phyloP scores from a whole-genome alignment of 495 filamentous ascomycete species.

The Hypoxylon subgilvum region DNA sequence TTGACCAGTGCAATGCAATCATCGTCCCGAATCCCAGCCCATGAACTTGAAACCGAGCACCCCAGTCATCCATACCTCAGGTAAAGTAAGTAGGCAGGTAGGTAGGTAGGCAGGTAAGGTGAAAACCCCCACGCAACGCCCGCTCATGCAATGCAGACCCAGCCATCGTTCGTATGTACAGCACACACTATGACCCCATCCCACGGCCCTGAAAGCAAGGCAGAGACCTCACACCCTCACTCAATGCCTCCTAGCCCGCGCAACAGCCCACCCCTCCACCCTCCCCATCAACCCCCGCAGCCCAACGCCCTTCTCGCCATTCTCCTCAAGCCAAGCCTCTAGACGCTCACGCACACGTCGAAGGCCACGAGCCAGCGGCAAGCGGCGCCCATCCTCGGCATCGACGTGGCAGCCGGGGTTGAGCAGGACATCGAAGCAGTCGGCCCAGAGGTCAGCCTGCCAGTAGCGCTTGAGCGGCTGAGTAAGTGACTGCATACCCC shows the following conservation, averaged over 20 bases:
- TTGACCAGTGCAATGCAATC: too few species aligned
- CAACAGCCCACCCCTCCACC: constrained; percentile 67
- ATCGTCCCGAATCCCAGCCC: too few species aligned
- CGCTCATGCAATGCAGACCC: constrained; percentile 2
- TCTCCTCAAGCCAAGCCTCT: constrained; percentile 81
- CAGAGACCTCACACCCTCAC: too few species aligned
- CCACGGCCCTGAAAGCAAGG: too few species aligned
- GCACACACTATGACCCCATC: too few species aligned
- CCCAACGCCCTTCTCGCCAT: constrained; percentile 81
- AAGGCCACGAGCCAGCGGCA: constrained; percentile 75
- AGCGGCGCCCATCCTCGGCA: constrained; percentile 60
- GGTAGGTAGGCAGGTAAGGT: too few species aligned
- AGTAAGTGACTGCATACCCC: too few species aligned
- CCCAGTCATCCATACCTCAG: background rate
- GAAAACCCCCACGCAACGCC: constrained; percentile 14
- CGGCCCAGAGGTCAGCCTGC: constrained; percentile 88
- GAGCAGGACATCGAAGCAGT: constrained; percentile 82
- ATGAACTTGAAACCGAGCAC: too few species aligned
- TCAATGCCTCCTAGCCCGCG: constrained; percentile 40
- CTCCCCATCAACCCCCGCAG: constrained; percentile 73
- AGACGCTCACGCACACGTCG: constrained; percentile 71
- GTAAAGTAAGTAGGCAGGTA: too few species aligned
- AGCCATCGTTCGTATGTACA: too few species aligned
- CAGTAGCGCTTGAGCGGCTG: constrained; percentile 95
- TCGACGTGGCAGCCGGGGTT: constrained; percentile 74